These are phyloP conservation scores for Zizania latifolia DNA, from an alignment of 176 grass and related monocot species.

Conservation along the genomic window DNA sequence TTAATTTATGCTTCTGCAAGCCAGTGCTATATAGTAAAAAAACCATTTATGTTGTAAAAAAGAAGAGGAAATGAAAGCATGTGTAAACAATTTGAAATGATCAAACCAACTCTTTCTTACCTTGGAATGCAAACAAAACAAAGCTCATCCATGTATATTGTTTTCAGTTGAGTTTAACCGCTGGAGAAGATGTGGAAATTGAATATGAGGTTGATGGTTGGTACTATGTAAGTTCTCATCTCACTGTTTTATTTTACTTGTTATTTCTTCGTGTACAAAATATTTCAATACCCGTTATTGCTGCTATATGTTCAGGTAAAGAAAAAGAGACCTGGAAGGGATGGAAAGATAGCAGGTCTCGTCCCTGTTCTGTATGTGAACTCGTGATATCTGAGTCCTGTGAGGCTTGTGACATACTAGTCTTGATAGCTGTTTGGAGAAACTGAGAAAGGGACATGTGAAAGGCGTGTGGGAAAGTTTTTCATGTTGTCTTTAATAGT, in stretches of 20 bases:
- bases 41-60: not conserved
- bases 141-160: slow-evolving; percentile 19
- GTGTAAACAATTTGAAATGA: not conserved
- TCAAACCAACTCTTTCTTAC: not conserved
- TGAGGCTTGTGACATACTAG: not conserved
- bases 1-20: not conserved
- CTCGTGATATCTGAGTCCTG: slow-evolving; percentile 48
- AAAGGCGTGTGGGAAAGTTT: not conserved
- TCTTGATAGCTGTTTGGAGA: not conserved
- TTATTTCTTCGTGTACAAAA: not conserved
- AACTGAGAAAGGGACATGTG: not conserved
- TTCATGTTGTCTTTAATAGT: not conserved
- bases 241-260: not conserved
- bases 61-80: not conserved
- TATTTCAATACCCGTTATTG: not conserved
- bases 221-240: slow-evolving; percentile 82
- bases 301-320: slow-evolving; percentile 65
- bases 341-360: slow-evolving; percentile 80
- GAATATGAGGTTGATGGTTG: slow-evolving; percentile 98
- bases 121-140: not conserved
- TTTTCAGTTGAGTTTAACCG: slow-evolving; percentile 78
- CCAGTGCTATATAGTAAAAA: not conserved
- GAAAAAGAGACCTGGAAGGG: slow-evolving; percentile 97
- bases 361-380: slow-evolving; percentile 95
- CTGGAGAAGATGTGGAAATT: slow-evolving; percentile 96